These are phyloP conservation scores for Beauveria brongniartii DNA, from an alignment of 2,329 filamentous ascomycete species.

Conservation along the genomic window DNA sequence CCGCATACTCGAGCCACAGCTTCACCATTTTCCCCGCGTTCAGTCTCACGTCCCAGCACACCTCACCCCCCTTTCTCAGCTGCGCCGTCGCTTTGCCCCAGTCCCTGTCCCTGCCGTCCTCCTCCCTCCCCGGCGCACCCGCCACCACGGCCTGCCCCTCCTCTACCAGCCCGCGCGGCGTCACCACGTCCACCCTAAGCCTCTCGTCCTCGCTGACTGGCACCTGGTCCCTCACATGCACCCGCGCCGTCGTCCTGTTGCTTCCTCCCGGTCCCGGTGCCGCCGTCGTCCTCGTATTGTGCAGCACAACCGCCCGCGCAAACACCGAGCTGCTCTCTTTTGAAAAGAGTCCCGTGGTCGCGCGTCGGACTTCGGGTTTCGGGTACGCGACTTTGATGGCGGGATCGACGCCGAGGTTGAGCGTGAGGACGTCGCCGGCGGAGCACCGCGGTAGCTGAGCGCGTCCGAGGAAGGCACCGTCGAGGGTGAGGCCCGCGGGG, in stretches of 20 bases:
- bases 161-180: conserved; percentile 36
- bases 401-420: conserved; percentile 49
- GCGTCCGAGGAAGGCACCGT: conserved; percentile 53
- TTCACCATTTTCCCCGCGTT: conserved; percentile 49
- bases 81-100: conserved; percentile 48
- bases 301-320: conserved; percentile 35
- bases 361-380: conserved; percentile 42
- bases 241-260: conserved; percentile 29
- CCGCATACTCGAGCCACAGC: conserved; percentile 53
- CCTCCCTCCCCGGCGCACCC: conserved; percentile 24
- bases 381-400: conserved; percentile 44
- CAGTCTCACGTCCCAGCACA: conserved; percentile 50
- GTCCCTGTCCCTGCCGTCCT: conserved; percentile 26
- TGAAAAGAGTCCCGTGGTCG: conserved; percentile 39
- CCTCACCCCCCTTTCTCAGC: conserved; percentile 49
- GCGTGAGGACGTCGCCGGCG: conserved; percentile 40
- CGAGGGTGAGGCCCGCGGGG: conserved; percentile 50
- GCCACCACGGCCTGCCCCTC: conserved; percentile 28
- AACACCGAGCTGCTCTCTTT: conserved; percentile 43
- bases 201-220: conserved; percentile 50
- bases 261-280: conserved; percentile 17
- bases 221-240: conserved; percentile 48
- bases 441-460: conserved; percentile 44
- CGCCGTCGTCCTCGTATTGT: conserved; percentile 33
- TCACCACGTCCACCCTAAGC: conserved; percentile 39